Conservation (phyloP, 441 rosid species). For the Breynia disticha region DNA sequence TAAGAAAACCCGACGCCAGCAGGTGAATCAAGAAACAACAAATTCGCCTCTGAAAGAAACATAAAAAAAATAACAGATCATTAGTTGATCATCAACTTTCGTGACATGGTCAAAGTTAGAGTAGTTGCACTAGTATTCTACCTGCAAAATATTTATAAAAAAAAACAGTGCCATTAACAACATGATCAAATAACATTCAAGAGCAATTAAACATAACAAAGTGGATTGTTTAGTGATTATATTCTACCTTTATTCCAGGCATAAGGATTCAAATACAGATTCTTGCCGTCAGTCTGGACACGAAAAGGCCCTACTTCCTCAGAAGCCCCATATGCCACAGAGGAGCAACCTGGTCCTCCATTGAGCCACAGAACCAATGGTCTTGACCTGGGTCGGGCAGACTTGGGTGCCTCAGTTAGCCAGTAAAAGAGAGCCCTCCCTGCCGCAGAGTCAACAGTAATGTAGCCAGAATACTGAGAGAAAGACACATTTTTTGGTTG, state of each 20-base stretch:
- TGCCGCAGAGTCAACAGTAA: slow-evolving; percentile 37
- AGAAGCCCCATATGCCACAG: slow-evolving; percentile 76
- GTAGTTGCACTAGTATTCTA: no score
- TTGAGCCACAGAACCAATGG: slow-evolving; percentile 80
- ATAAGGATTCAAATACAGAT: slow-evolving; percentile 46
- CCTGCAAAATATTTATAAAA: no score
- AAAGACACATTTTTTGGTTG: slow-evolving; percentile 54
- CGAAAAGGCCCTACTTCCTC: slow-evolving; percentile 88
- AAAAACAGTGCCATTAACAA: neutral
- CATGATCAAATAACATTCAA: neutral
- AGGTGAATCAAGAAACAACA: slow-evolving; percentile 81
- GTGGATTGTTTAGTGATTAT: neutral
- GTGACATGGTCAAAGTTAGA: no score
- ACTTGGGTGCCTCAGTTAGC: slow-evolving; percentile 38
- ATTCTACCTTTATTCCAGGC: slow-evolving; percentile 61
- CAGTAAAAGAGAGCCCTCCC: slow-evolving; percentile 81
- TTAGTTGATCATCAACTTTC: no score
- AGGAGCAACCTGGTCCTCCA: slow-evolving; percentile 90
- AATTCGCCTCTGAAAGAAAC: slow-evolving; percentile 49
- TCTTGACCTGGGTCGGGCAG: slow-evolving; percentile 21
- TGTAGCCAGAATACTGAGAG: slow-evolving; percentile 67
- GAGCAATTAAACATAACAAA: neutral
- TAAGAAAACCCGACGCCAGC: slow-evolving; percentile 93
- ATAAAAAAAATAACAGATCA: neutral
- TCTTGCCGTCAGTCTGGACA: slow-evolving; percentile 43